A percentile compares a stretch with the other conserved stretches of the same genome.
Evolutionary conservation across 768 basidiomycete species (phyloP).

Genomic region (Astraeus odoratus): DNA sequence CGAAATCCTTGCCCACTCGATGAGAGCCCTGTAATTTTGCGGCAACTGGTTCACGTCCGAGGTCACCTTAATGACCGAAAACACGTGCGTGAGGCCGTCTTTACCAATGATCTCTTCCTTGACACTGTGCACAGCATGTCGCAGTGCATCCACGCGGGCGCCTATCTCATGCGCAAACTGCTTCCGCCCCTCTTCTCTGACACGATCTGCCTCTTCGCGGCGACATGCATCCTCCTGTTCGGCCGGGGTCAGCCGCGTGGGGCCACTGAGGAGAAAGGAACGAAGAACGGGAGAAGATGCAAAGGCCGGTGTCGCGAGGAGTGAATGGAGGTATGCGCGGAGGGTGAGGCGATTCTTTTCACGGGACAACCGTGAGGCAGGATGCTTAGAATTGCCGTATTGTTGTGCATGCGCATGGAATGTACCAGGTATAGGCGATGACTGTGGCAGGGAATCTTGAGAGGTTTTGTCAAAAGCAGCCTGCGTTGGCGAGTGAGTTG

Average conservation of each 20-base stretch:
- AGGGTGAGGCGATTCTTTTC: conserved; percentile 96
- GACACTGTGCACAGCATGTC: conserved; percentile 78
- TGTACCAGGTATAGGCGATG: conserved; percentile 62
- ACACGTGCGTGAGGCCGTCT: conserved; percentile 87
- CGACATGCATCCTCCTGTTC: conserved; percentile 74
- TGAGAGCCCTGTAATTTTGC: conserved; percentile 75
- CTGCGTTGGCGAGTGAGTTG: conserved; percentile 1
- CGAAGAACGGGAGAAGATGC: conserved; percentile 80
- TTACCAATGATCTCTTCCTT: conserved; percentile 91
- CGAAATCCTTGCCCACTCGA: conserved; percentile 98
- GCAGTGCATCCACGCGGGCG: conserved; percentile 74
- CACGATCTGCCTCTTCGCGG: conserved; percentile 83
- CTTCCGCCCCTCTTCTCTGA: conserved; percentile 82
- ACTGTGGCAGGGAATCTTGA: conserved; percentile 49
- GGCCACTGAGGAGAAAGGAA: conserved; percentile 77
- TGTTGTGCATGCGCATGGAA: conserved; percentile 42
- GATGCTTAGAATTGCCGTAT: conserved; percentile 4
- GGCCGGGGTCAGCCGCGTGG: conserved; percentile 57
- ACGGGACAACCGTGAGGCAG: conserved; percentile 47
- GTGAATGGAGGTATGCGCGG: conserved; percentile 80
- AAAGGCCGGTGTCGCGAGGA: conserved; percentile 66
- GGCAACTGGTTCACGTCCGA: conserved; percentile 74
- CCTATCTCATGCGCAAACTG: conserved; percentile 85
- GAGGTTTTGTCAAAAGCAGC: conserved; percentile 5
- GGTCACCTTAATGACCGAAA: conserved; percentile 79